Base-by-base conservation (phyloP, 192 early-diverging fungal genomes). In the Mortierella claussenii region DNA sequence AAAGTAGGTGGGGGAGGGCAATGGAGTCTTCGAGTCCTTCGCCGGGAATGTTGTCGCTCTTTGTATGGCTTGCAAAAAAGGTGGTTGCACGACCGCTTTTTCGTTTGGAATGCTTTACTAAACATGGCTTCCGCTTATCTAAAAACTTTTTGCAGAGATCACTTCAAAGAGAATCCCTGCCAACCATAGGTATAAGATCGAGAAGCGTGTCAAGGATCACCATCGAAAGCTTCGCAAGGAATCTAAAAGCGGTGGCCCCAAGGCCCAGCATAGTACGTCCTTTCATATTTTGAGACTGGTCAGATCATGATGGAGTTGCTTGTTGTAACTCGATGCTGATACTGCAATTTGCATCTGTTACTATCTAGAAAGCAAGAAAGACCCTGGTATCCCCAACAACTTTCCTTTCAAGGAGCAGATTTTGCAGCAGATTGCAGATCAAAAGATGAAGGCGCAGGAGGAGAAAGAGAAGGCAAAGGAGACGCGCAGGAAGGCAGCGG, bases 361-460 rank as follows among this genome's bases (percentile, higher is more conserved):
- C 24, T 17, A 46, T 42, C 20, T 63, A 88, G 85, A 82, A 55
- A 79, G 83, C 60, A 93, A 93, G 79, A 99, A 99, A 82, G 96
- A 97, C 79, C 94, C 94, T 21, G 97, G 96, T 42, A 91, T 99
- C 55, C 97, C 97, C 50, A 94, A 94, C 71, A 83, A 96, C 43
- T 85, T 87, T 18, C 92, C 93, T 8, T 95, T 96, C 83, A 98
- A 97, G 62, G 89, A 96, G 64, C 92, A 95, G 83, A 80, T 96
- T n/a, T 79, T 92, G 12, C 84, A 91, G 36, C 88, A 96, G 82
- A 76, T 76, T 23, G 65, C 65, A 23, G 73, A 76, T 42, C 37
- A 60, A 49, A 76, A 76, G 40, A 21, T 62, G 59, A 76, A 76
- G 59, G 73, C 58, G 13, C 58, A 56, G 51, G 73, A 76, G 21